phyloP scores from a whole-genome alignment of 1,139 yeast species.

The Sugiyamaella xylanicola region DNA sequence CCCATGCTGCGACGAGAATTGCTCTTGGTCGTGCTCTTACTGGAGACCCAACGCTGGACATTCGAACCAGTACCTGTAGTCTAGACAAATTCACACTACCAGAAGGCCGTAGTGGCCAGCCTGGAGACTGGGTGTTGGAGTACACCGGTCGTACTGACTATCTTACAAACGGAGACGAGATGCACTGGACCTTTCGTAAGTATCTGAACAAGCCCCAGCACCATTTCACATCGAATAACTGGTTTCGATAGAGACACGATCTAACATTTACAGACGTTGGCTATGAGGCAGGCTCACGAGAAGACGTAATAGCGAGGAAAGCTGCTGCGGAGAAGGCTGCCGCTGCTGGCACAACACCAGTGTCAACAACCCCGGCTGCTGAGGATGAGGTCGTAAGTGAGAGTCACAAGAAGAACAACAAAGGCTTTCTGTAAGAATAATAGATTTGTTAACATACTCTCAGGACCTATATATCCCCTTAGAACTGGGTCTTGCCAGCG shows the following conservation, averaged over 20 bases:
- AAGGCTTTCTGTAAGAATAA: neutral
- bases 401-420: neutral
- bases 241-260: slow-evolving; percentile 23
- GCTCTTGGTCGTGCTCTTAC: slow-evolving; percentile 72
- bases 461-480: slow-evolving; percentile 34
- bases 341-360: slow-evolving; percentile 16
- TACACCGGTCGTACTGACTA: slow-evolving; percentile 72
- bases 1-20: slow-evolving; percentile 85
- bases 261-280: slow-evolving; percentile 25
- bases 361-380: slow-evolving; percentile 6
- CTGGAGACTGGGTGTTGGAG: slow-evolving; percentile 54
- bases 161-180: slow-evolving; percentile 76
- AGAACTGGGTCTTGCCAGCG: slow-evolving; percentile 30
- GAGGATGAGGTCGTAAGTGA: slow-evolving; percentile 34
- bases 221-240: too few relatives aligned
- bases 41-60: slow-evolving; percentile 50
- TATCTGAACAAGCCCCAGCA: too few relatives aligned
- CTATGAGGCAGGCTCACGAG: slow-evolving; percentile 26
- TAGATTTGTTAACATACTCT: slow-evolving; percentile 5
- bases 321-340: slow-evolving; percentile 4
- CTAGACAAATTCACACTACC: slow-evolving; percentile 56
- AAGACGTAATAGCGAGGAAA: slow-evolving; percentile 28
- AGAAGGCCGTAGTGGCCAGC: slow-evolving; percentile 44
- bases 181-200: slow-evolving; percentile 80
- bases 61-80: slow-evolving; percentile 60